Conservation (phyloP, 306 rosid species). For the Chamaecrista fasciculata region DNA sequence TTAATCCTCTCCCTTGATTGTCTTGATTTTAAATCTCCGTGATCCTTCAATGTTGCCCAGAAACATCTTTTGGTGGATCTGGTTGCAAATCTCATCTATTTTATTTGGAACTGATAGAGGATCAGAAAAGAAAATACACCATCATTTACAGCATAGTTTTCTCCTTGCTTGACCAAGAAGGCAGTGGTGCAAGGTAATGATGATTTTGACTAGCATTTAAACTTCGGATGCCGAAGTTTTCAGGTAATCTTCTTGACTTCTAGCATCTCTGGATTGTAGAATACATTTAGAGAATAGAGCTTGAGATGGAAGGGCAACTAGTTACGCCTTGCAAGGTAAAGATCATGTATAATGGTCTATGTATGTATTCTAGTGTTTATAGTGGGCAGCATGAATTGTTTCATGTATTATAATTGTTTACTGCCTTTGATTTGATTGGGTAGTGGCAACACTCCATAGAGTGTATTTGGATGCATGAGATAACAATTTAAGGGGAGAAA, state of each 20-base stretch:
- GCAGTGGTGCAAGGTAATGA: not conserved
- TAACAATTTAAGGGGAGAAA: not conserved
- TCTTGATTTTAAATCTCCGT: not conserved
- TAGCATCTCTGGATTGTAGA: not conserved
- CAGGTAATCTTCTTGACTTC: not conserved
- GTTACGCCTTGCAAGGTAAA: not conserved
- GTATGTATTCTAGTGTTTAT: not conserved
- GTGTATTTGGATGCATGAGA: not conserved
- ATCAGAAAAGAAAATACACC: not conserved
- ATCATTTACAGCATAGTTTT: not conserved
- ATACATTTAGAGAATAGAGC: not conserved
- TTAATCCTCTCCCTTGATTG: not conserved
- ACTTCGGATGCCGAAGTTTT: not conserved
- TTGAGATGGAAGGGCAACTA: not conserved
- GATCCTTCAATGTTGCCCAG: not conserved
- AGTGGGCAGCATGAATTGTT: not conserved
- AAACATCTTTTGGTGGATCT: not conserved
- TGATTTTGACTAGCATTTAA: slow-evolving; percentile 4
- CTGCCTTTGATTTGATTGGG: not conserved
- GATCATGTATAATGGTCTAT: not conserved
- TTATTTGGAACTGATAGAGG: not conserved
- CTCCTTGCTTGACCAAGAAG: not conserved
- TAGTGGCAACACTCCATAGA: not conserved
- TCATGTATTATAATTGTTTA: not conserved
- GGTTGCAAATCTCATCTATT: not conserved